phyloP scores from a whole-genome alignment of 2,329 filamentous ascomycete species.

The Bipolaris victoriae region DNA sequence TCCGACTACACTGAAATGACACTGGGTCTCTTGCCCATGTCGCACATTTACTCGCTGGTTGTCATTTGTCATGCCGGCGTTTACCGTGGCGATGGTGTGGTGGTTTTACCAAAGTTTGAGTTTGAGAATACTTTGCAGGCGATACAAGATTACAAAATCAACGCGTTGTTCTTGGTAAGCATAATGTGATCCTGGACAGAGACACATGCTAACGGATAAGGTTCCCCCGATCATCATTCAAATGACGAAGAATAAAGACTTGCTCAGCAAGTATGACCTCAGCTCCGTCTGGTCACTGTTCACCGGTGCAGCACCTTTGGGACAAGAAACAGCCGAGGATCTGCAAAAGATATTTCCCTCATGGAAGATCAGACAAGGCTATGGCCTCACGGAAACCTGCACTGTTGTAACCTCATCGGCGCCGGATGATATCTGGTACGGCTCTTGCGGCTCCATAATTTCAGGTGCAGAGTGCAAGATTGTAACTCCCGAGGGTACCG shows the following conservation, averaged over 20 bases:
- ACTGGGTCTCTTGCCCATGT: constrained; percentile 77
- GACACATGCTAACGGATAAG: constrained; percentile 44
- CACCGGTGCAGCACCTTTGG: constrained; percentile 79
- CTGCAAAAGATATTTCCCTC: constrained; percentile 66
- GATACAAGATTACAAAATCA: constrained; percentile 73
- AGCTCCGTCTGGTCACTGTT: constrained; percentile 70
- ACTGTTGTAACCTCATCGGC: constrained; percentile 70
- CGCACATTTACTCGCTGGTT: constrained; percentile 80
- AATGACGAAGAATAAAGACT: constrained; percentile 69
- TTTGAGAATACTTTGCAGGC: constrained; percentile 67
- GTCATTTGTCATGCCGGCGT: constrained; percentile 69
- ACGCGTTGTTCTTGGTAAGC: constrained; percentile 68
- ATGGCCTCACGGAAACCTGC: constrained; percentile 78
- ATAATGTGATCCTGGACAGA: neutral
- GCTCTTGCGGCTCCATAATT: constrained; percentile 73
- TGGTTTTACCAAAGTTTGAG: constrained; percentile 79
- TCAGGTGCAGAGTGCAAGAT: constrained; percentile 70
- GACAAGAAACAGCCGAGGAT: constrained; percentile 72
- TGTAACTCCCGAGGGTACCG: constrained; percentile 69
- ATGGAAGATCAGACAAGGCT: constrained; percentile 73
- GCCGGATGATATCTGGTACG: constrained; percentile 69
- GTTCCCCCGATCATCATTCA: constrained; percentile 83
- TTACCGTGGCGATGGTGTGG: constrained; percentile 74
- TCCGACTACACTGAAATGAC: constrained; percentile 58
- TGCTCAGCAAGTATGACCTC: constrained; percentile 72